phyloP scores from a whole-genome alignment of 176 grass and related monocot genomes.

The Bromus sterilis region DNA sequence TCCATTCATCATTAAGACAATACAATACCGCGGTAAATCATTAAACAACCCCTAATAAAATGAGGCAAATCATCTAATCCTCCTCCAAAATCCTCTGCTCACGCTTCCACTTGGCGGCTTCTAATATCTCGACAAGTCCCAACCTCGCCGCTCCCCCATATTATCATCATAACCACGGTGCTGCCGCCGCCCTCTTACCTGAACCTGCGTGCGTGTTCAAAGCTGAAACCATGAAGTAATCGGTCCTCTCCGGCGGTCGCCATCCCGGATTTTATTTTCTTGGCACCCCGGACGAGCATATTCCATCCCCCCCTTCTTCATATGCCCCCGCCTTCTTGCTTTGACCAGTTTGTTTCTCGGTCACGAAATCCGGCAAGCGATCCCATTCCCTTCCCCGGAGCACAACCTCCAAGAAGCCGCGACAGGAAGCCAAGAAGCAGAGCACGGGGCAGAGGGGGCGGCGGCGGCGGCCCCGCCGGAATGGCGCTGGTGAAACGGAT shows the following conservation, averaged over 20 bases:
- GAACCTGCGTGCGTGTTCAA: conserved; percentile 15
- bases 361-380: conserved; percentile 15
- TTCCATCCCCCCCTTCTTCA: not conserved
- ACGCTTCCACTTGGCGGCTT: not conserved
- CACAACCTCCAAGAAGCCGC: conserved; percentile 12
- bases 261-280: conserved; percentile 21
- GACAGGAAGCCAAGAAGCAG: not conserved
- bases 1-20: no score
- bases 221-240: conserved; percentile 10
- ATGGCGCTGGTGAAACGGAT: conserved; percentile 3
- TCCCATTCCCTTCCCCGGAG: not conserved
- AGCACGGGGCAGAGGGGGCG: not conserved
- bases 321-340: not conserved
- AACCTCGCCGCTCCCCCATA: not conserved
- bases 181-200: not conserved
- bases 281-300: conserved; percentile 33
- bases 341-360: not conserved
- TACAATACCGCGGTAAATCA: no score
- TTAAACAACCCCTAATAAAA: no score
- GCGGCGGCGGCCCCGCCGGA: not conserved
- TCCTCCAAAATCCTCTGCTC: not conserved
- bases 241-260: not conserved
- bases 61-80: no score
- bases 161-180: no score
- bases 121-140: not conserved